These are phyloP conservation scores for Aspergillus bombycis DNA, from an alignment of 2,329 filamentous ascomycete species.

Conservation along the genomic window DNA sequence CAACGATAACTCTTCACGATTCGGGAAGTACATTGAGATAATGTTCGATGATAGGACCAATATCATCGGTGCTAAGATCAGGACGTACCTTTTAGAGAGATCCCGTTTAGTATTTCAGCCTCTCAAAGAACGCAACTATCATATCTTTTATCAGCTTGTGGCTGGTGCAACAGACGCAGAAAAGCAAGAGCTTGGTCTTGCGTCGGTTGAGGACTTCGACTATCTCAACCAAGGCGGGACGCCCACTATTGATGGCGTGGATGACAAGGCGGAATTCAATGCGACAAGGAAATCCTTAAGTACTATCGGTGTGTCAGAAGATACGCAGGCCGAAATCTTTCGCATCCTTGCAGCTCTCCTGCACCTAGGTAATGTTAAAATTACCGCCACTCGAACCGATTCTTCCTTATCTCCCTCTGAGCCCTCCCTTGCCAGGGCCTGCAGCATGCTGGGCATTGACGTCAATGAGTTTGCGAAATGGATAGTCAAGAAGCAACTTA, in stretches of 20 bases:
- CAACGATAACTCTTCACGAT: constrained; percentile 98
- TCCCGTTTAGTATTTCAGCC: constrained; percentile 97
- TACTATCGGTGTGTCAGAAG: constrained; percentile 79
- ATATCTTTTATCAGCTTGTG: constrained; percentile 97
- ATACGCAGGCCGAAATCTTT: constrained; percentile 84
- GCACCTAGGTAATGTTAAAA: constrained; percentile 96
- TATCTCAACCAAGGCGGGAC: constrained; percentile 95
- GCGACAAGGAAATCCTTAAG: constrained; percentile 83
- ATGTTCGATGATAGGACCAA: constrained; percentile 96
- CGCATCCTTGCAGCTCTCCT: constrained; percentile 85
- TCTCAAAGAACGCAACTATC: constrained; percentile 96
- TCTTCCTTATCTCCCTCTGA: constrained; percentile 81
- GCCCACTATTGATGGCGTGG: constrained; percentile 88
- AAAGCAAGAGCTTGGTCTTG: constrained; percentile 75
- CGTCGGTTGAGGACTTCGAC: constrained; percentile 87
- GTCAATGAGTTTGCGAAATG: constrained; percentile 87
- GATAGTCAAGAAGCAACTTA: constrained; percentile 98
- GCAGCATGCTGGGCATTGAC: constrained; percentile 84
- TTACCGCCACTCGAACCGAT: constrained; percentile 85
- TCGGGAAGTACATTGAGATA: constrained; percentile 99
- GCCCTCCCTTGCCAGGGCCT: constrained; percentile 79
- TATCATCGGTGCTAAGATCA: constrained; percentile 96
- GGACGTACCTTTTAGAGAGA: constrained; percentile 92
- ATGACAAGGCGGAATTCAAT: constrained; percentile 91
- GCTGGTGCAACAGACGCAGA: constrained; percentile 87